Evolutionary conservation across 345 rosid species (phyloP).

Genomic region (Bruguiera parviflora): DNA sequence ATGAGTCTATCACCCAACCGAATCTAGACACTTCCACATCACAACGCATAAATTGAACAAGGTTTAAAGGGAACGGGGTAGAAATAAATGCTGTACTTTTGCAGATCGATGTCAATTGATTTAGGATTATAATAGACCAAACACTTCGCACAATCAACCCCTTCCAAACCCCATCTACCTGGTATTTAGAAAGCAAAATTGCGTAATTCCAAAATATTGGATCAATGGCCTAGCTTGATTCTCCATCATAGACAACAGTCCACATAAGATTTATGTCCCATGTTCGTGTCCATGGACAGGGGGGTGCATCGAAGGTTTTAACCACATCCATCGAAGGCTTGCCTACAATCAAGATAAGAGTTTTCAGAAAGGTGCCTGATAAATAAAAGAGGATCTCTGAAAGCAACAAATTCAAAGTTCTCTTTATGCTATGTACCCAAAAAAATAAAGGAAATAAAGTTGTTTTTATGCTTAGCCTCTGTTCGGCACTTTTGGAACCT

Average conservation of each 20-base stretch:
- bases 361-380: constrained; percentile 71
- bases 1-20: neutral
- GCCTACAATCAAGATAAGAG: constrained; percentile 64
- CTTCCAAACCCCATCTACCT: neutral
- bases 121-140: constrained; percentile 14
- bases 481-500: constrained; percentile 40
- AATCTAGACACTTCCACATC: constrained; percentile 6
- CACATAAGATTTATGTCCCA: constrained; percentile 50
- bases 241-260: neutral
- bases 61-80: neutral
- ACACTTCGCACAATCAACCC: neutral
- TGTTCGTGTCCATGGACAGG: constrained; percentile 89
- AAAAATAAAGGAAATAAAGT: constrained; percentile 26
- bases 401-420: constrained; percentile 72
- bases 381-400: constrained; percentile 84
- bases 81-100: constrained; percentile 6
- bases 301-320: constrained; percentile 54
- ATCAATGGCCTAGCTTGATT: constrained; percentile 12
- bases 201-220: constrained; percentile 7
- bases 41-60: neutral
- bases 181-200: constrained; percentile 7
- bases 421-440: constrained; percentile 23
- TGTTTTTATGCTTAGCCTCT: constrained; percentile 46
- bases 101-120: constrained; percentile 4
- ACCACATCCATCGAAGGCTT: constrained; percentile 91